A percentile compares a stretch with the other conserved stretches of the same genome.
phyloP scores from a whole-genome alignment of 1,139 yeast species.

The Maudiozyma humilis region DNA sequence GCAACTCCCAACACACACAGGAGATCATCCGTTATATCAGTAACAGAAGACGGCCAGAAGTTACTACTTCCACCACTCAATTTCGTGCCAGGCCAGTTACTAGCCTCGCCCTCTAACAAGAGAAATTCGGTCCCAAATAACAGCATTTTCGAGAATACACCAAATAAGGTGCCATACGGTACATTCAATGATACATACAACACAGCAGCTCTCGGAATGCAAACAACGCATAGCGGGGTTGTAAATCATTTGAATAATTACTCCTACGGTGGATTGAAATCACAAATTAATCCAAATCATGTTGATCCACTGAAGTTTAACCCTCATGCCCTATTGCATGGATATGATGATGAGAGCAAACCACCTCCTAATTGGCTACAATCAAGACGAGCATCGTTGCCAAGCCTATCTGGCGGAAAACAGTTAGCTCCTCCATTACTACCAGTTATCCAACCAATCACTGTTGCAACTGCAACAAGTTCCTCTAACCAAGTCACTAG shows the following conservation, averaged over 20 bases:
- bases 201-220: not conserved
- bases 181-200: not conserved
- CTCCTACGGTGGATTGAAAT: constrained; percentile 4
- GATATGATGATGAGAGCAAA: constrained; percentile 1
- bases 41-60: constrained; percentile 14
- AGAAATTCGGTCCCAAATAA: constrained; percentile 1
- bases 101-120: constrained; percentile 3
- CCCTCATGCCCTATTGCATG: not conserved
- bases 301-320: not conserved
- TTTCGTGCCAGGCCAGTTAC: constrained; percentile 8
- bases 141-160: not conserved
- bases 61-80: constrained; percentile 15
- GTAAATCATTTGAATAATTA: constrained; percentile 1
- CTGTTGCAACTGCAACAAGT: not conserved
- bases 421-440: not conserved
- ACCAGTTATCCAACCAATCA: not conserved
- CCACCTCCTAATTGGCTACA: constrained; percentile 3
- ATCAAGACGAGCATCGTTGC: constrained; percentile 5
- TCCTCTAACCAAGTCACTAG: not conserved
- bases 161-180: not conserved
- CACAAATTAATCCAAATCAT: not conserved
- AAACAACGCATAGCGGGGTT: not conserved
- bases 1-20: constrained; percentile 7
- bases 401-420: not conserved
- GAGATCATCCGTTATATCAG: constrained; percentile 13